A percentile compares a stretch with the other conserved stretches of the same genome.
Evolutionary conservation across 352 stramenopile genomes (phyloP).

Genomic region (Pythium myriotylum): DNA sequence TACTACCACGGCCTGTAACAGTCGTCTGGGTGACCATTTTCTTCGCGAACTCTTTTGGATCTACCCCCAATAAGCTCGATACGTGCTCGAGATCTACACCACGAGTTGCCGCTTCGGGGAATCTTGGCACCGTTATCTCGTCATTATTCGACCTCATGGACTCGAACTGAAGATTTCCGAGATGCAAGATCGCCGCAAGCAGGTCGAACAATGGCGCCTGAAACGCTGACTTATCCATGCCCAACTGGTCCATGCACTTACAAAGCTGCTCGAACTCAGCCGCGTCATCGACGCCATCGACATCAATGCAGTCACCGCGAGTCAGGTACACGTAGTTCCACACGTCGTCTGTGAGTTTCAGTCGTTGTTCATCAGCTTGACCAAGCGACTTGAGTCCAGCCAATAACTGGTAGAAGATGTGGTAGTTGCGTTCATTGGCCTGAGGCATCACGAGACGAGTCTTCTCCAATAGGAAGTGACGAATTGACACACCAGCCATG

Average conservation of each 20-base stretch:
- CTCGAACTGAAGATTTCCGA: slow-evolving; percentile 74
- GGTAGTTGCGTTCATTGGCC: slow-evolving; percentile 78
- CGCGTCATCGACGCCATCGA: slow-evolving; percentile 73
- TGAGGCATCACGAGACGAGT: slow-evolving; percentile 71
- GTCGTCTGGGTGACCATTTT: slow-evolving; percentile 88
- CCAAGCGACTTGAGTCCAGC: slow-evolving; percentile 42
- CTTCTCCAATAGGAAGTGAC: slow-evolving; percentile 83
- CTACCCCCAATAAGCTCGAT: slow-evolving; percentile 54
- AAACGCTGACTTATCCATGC: slow-evolving; percentile 65
- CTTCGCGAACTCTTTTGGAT: slow-evolving; percentile 61
- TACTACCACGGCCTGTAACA: slow-evolving; percentile 69
- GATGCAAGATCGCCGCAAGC: slow-evolving; percentile 66
- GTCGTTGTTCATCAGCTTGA: slow-evolving; percentile 21
- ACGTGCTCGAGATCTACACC: slow-evolving; percentile 67
- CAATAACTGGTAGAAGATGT: slow-evolving; percentile 84
- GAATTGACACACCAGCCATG: slow-evolving; percentile 78
- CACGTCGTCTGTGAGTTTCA: slow-evolving; percentile 31
- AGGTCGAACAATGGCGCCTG: slow-evolving; percentile 75
- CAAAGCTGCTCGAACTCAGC: slow-evolving; percentile 74
- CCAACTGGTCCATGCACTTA: slow-evolving; percentile 62
- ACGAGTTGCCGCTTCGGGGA: slow-evolving; percentile 48
- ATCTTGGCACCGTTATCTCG: slow-evolving; percentile 44
- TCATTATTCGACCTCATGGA: slow-evolving; percentile 29
- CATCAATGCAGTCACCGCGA: slow-evolving; percentile 72
- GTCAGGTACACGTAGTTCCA: slow-evolving; percentile 81